Evolutionary conservation across 441 rosid species (phyloP), one percentile per base, ranked within the genome.

Genomic region (Mallotus japonicus): DNA sequence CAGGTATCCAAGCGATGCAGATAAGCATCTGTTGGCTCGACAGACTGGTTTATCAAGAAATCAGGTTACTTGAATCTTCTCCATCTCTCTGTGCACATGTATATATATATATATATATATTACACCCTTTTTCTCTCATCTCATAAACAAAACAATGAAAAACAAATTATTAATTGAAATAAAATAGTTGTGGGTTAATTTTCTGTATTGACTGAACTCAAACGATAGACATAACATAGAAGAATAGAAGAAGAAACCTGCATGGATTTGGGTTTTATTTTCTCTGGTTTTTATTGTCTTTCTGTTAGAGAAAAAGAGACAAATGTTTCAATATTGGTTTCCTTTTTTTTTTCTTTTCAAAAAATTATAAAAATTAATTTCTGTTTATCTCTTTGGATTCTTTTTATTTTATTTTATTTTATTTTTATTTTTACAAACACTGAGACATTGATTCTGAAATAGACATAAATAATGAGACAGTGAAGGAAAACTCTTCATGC

Each of bases 1-100:
- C 99, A 95, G 99, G 96, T 95, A 95, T 76, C 99, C 99, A 85
- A 95, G 97, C 76, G 99, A 95, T 83, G 97, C 94, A 44, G 99
- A 95, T 92, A 95, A 95, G 82, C 99, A 89, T 83, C 92, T 92
- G 81, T 85, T 95, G 89, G 96, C 99, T 81, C 81, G 97, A 75
- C 99, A 95, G 92, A 92, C 99, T 82, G 94, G 96, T 73, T 80
- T 95, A 84, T 92, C 99, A 60, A 89, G 94, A 85, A 95, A 90
- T 77, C 99, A 95, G 96, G 99, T 95, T 80, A 68, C 85, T 78
- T 67, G 54, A 37, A 58, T 4, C 24, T 46, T 68, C 69, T 15
- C 66, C 56, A 60, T 65, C 78, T 65, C 40, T 37, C 40, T 37
- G 6, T 37, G 40, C 5, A 6, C 40, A 37, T 5, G 2, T 34